Base-by-base conservation (phyloP, 768 basidiomycete species). In the Polyporus arcularius region DNA sequence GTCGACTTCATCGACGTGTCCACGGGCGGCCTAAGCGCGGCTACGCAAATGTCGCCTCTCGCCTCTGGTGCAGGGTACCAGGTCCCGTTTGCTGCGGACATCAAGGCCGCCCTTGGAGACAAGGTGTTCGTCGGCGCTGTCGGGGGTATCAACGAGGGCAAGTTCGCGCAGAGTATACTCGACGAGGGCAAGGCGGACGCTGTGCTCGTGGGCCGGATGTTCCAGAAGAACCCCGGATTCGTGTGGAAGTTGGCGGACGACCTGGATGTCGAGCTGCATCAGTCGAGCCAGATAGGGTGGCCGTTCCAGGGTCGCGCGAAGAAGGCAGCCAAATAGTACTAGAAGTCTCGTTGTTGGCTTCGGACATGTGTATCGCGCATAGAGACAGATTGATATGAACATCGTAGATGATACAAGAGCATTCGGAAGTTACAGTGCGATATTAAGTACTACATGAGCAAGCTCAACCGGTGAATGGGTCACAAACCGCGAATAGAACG, bases 1-100 rank as follows among this genome's bases (percentile, higher is more conserved):
- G 80, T 92, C 54, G 92, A 92, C 71, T 76, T 93, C 39, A 72
- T 93, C 49, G 91, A 93, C 64, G 80, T 89, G 35, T 88, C 86
- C 4, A 78, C 80, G 0, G 89, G 85, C 3, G 92, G 90, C 67
- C 77, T 1, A 65, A 85, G 1, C 85, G 79, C 52, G 74, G 79
- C 59, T 68, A 77, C 1, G 65, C 68, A 30, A 83, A 85, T 58
- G 21, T 39, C 8, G 46, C 28, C 21, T 28, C 12, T 12, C 6
- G 21, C 26, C 53, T 66, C 87, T 0, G 75, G 78, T 85, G 53
- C 69, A 57, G 49, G 40, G 57, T 65, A 65, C 53, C 64, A 65
- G 55, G 60, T 61, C 15, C 64, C 49, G 9, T 59, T 65, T 35
- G 52, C 64, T 26, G 64, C 54, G 51, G 56, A 50, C 11, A 81